Evolutionary conservation across 73 alveolate species (phyloP).

Genomic region (Stentor roeselii): DNA sequence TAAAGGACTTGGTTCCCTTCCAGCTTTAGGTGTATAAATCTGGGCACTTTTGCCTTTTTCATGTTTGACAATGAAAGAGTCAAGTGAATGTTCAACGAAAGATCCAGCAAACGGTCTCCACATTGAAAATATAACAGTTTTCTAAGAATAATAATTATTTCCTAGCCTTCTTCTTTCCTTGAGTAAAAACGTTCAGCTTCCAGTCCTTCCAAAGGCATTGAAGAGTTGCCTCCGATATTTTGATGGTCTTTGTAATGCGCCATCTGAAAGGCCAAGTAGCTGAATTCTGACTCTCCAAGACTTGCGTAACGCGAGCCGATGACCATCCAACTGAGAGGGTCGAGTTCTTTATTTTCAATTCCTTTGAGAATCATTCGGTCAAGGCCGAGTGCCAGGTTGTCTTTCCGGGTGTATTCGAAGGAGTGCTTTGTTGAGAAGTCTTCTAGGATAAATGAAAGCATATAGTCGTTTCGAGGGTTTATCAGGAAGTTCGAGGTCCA

Average conservation of each 20-base stretch:
- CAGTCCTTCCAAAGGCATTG: constrained; percentile 11
- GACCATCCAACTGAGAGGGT: constrained; percentile 26
- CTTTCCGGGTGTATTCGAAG: neutral
- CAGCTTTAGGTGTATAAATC: neutral
- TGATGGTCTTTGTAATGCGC: constrained; percentile 29
- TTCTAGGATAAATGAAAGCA: constrained; percentile 24
- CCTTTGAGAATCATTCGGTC: constrained; percentile 21
- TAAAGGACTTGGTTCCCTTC: neutral
- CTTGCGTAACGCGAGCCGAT: neutral
- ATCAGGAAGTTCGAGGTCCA: neutral
- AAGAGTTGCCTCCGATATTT: neutral
- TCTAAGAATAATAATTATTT: too few species aligned
- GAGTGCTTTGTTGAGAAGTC: neutral
- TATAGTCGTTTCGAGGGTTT: neutral
- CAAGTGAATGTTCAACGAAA: neutral
- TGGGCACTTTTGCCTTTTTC: neutral
- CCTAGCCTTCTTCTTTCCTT: too few species aligned
- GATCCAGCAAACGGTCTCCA: neutral
- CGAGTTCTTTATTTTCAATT: constrained; percentile 23
- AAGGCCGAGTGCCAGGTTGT: neutral
- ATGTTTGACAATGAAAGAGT: neutral
- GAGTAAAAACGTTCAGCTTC: constrained; percentile 15
- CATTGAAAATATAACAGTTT: too few species aligned
- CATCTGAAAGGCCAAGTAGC: constrained; percentile 5
- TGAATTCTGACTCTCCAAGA: constrained; percentile 16